phyloP scores from a whole-genome alignment of 176 grass and related monocot genomes.

The Triticum turgidum region DNA sequence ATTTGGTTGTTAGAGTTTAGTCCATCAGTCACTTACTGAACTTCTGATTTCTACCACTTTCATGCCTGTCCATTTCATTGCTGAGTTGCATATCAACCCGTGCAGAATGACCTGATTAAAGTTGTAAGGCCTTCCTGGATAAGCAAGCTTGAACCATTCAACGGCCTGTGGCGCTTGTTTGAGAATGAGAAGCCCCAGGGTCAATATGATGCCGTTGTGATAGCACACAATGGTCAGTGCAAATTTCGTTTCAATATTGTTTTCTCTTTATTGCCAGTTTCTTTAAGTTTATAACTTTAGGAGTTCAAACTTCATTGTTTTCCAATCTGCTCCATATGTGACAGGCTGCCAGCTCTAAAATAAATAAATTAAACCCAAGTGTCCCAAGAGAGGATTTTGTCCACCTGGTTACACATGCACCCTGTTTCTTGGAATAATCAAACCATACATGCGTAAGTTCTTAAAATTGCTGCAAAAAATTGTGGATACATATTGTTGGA shows the following conservation, averaged over 20 bases:
- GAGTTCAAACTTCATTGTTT: neutral
- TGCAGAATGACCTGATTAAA: slow-evolving; percentile 64
- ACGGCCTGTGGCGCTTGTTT: slow-evolving; percentile 79
- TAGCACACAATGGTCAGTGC: slow-evolving; percentile 87
- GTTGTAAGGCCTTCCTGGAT: slow-evolving; percentile 79
- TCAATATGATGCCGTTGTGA: slow-evolving; percentile 80
- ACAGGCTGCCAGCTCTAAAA: neutral
- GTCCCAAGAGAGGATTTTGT: neutral
- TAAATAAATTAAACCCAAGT: too few species aligned
- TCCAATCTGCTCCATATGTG: neutral
- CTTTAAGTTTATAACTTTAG: neutral
- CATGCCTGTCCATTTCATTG: slow-evolving; percentile 8
- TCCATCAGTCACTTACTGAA: neutral
- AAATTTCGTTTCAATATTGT: neutral
- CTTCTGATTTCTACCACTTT: neutral
- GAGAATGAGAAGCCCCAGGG: slow-evolving; percentile 75
- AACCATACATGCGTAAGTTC: neutral
- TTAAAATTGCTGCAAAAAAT: neutral
- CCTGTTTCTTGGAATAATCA: neutral
- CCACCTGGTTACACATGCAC: neutral
- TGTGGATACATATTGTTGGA: neutral
- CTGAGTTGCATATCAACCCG: slow-evolving; percentile 28
- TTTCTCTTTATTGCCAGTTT: neutral
- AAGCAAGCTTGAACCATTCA: slow-evolving; percentile 88
- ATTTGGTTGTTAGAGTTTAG: neutral